These are phyloP conservation scores for Mallotus japonicus DNA, from an alignment of 441 rosid genomes.

Conservation along the genomic window DNA sequence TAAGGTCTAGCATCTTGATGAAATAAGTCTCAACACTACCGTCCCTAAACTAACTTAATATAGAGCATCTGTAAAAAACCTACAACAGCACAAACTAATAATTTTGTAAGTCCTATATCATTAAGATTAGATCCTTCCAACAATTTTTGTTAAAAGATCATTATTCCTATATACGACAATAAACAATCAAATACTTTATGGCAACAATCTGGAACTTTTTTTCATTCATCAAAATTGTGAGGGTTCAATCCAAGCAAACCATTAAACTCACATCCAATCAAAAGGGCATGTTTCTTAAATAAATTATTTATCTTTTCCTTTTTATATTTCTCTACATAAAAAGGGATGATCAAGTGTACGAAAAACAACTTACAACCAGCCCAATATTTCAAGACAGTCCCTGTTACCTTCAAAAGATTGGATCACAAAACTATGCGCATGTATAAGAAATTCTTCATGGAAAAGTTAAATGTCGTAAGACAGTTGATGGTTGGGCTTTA, in stretches of 20 bases:
- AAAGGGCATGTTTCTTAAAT: background rate
- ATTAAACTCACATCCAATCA: background rate
- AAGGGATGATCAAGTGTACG: too few species aligned
- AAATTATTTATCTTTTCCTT: background rate
- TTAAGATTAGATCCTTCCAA: background rate
- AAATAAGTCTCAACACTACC: background rate
- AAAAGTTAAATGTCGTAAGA: too few species aligned
- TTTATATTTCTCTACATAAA: background rate
- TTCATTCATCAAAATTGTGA: background rate
- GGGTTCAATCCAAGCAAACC: background rate
- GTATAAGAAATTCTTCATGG: too few species aligned
- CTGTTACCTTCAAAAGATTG: too few species aligned
- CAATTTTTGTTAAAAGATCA: background rate
- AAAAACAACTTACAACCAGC: too few species aligned
- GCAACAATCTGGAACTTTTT: background rate
- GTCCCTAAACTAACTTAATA: background rate
- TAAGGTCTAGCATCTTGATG: background rate
- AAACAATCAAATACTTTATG: background rate
- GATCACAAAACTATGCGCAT: too few species aligned
- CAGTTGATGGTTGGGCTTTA: too few species aligned
- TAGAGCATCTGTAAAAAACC: background rate
- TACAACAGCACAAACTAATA: background rate
- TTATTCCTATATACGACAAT: background rate
- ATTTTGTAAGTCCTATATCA: background rate
- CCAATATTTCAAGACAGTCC: too few species aligned